phyloP scores from a whole-genome alignment of 139 green algal species.

The Diplosphaera chodatii region DNA sequence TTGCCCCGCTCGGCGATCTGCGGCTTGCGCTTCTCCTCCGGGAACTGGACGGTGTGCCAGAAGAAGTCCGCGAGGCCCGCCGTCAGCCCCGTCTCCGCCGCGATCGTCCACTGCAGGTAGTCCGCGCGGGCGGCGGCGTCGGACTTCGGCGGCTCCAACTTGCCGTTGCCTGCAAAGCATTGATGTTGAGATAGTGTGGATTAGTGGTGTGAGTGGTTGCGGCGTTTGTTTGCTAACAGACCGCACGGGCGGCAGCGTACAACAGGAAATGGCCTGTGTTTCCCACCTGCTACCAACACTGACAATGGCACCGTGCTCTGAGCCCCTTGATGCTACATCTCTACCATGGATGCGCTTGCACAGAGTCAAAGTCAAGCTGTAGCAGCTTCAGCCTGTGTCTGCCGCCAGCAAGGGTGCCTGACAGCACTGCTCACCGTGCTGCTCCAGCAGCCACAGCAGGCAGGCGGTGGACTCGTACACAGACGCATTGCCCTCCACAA shows the following conservation, averaged over 20 bases:
- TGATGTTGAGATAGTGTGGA: too few species aligned
- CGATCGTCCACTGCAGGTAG: neutral
- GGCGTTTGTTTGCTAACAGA: too few species aligned
- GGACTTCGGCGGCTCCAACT: neutral
- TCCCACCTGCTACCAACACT: too few species aligned
- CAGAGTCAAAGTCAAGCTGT: too few species aligned
- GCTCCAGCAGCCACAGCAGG: neutral
- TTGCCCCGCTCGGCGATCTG: neutral
- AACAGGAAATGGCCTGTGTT: too few species aligned
- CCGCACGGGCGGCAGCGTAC: too few species aligned
- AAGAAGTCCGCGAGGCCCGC: neutral
- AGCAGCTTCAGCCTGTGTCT: too few species aligned
- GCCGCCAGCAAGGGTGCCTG: too few species aligned
- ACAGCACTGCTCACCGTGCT: neutral
- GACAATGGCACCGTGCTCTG: too few species aligned
- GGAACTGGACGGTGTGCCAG: neutral
- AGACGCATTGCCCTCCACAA: neutral
- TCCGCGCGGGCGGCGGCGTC: neutral
- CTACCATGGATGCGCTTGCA: too few species aligned
- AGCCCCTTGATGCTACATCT: too few species aligned
- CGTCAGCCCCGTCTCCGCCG: neutral
- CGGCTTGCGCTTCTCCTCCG: neutral
- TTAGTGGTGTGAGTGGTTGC: neutral
- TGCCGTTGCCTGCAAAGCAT: neutral
- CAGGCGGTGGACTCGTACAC: neutral